Evolutionary conservation across 441 rosid genomes (phyloP).

Genomic region (Erodium chrysanthum): DNA sequence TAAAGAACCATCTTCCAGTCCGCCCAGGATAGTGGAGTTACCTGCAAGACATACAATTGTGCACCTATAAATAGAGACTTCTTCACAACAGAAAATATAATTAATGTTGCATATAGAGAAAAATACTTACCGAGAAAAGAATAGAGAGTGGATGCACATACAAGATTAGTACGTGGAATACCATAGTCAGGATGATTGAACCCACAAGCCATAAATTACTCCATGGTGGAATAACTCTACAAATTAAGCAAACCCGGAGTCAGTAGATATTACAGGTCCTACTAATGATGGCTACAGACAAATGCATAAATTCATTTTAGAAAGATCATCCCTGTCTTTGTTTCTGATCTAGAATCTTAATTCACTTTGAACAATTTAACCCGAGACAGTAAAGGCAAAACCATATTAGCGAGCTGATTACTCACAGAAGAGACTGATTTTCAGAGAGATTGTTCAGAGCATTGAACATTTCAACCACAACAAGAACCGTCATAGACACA

Average conservation of each 20-base stretch:
- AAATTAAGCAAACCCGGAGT: slow-evolving; percentile 22
- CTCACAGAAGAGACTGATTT: slow-evolving; percentile 94
- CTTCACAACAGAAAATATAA: slow-evolving; percentile 3
- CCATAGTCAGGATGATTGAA: slow-evolving; percentile 82
- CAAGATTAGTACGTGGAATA: slow-evolving; percentile 75
- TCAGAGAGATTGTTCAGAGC: slow-evolving; percentile 97
- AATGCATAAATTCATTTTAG: neutral
- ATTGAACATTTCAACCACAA: slow-evolving; percentile 98
- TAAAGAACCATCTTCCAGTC: slow-evolving; percentile 79
- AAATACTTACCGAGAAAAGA: slow-evolving; percentile 80
- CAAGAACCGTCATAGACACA: slow-evolving; percentile 95
- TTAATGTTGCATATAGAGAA: slow-evolving; percentile 14
- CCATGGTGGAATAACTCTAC: slow-evolving; percentile 90
- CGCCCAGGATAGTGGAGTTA: slow-evolving; percentile 85
- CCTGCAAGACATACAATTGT: slow-evolving; percentile 40
- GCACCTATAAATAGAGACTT: slow-evolving; percentile 11
- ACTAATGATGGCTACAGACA: neutral
- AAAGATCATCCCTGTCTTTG: neutral
- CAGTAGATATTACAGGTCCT: neutral
- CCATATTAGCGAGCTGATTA: slow-evolving; percentile 12
- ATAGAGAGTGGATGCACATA: slow-evolving; percentile 74
- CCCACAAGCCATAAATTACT: slow-evolving; percentile 97
- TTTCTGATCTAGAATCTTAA: neutral
- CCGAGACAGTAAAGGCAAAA: slow-evolving; percentile 1
- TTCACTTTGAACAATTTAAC: neutral